Evolutionary conservation across 2,329 filamentous ascomycete species (phyloP).

Genomic region (Colletotrichum noveboracense): DNA sequence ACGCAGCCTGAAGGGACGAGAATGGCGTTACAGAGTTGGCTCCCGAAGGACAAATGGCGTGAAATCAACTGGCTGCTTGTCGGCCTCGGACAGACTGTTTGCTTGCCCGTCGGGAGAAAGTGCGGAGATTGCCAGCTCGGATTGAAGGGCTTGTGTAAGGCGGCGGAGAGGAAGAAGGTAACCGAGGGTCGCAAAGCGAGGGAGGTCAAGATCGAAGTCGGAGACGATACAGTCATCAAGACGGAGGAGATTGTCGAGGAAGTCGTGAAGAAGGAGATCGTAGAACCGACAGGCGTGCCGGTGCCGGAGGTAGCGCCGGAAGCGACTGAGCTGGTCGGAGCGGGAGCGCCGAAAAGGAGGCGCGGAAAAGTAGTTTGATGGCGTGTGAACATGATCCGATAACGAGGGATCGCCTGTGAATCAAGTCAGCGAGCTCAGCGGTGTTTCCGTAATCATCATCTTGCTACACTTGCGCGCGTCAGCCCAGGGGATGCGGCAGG

Average conservation of each 20-base stretch:
- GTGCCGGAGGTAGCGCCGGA: neutral
- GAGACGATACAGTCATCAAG: slow-evolving; percentile 23
- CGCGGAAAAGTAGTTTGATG: neutral
- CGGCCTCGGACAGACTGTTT: slow-evolving; percentile 86
- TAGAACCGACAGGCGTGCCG: neutral
- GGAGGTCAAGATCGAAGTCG: slow-evolving; percentile 30
- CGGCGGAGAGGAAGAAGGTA: slow-evolving; percentile 71
- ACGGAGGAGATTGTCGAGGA: slow-evolving; percentile 33
- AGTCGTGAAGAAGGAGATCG: slow-evolving; percentile 25
- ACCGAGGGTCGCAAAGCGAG: slow-evolving; percentile 58
- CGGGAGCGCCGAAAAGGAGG: neutral
- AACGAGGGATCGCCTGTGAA: neutral
- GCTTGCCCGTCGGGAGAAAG: slow-evolving; percentile 76
- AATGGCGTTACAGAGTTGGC: slow-evolving; percentile 76
- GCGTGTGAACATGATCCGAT: neutral
- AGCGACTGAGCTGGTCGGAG: neutral
- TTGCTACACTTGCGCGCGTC: neutral
- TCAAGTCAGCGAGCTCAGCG: neutral
- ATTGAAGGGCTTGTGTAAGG: slow-evolving; percentile 75
- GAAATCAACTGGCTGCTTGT: slow-evolving; percentile 92
- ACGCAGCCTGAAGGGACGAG: slow-evolving; percentile 84
- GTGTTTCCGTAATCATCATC: neutral
- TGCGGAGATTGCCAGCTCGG: slow-evolving; percentile 90
- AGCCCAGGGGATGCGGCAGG: neutral
- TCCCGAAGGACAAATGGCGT: slow-evolving; percentile 85